These are phyloP conservation scores for Boletus huronensis DNA, from an alignment of 768 basidiomycete species.

Conservation along the genomic window DNA sequence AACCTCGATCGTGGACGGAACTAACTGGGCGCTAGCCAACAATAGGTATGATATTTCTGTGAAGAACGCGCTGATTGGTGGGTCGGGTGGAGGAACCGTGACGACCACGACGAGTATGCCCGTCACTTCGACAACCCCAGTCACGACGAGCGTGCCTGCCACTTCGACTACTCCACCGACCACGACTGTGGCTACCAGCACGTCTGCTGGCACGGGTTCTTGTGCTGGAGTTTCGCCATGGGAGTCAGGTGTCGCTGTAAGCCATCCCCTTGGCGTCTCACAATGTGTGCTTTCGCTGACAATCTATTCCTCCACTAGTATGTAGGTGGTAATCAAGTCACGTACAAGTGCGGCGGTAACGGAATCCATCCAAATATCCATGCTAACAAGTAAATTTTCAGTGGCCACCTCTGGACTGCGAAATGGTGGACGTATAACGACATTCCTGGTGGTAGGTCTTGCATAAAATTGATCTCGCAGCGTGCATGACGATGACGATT, in stretches of 20 bases:
- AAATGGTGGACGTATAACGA: constrained; percentile 47
- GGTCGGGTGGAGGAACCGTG: constrained; percentile 24
- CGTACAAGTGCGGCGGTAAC: constrained; percentile 36
- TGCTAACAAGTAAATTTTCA: constrained; percentile 12
- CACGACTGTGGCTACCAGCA: constrained; percentile 1
- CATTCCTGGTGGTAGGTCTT: constrained; percentile 30
- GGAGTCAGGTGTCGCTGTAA: constrained; percentile 38
- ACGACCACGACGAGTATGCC: neutral
- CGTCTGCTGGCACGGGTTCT: constrained; percentile 19
- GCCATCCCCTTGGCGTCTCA: constrained; percentile 7
- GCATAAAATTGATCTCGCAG: neutral
- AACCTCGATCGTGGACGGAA: neutral
- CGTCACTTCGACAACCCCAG: constrained; percentile 9
- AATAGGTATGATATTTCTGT: constrained; percentile 56
- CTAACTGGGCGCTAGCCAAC: constrained; percentile 40
- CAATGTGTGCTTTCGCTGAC: neutral
- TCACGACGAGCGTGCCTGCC: constrained; percentile 3
- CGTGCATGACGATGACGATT: too few species aligned
- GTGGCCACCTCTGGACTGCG: constrained; percentile 50
- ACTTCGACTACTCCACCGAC: constrained; percentile 10
- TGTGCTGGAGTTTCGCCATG: constrained; percentile 46
- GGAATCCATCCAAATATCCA: neutral
- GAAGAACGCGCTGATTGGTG: constrained; percentile 53
- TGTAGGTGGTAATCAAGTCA: constrained; percentile 40
- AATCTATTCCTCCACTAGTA: constrained; percentile 33